Evolutionary conservation across 1,284 basidiomycete species (phyloP).

Genomic region (Trichosporon coremiiforme): DNA sequence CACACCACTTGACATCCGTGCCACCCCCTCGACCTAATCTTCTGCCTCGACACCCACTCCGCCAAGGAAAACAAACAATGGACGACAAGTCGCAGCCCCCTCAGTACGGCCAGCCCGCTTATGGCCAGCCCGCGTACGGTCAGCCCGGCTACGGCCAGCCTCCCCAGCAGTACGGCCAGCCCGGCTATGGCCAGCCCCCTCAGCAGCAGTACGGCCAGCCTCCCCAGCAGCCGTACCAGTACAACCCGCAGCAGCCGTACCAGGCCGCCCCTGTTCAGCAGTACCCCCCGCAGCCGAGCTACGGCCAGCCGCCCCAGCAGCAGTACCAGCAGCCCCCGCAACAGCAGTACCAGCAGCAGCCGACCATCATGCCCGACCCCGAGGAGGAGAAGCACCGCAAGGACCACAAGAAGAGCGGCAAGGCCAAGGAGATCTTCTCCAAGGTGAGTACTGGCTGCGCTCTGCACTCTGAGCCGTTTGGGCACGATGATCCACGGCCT

Average conservation of each 20-base stretch:
- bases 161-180: neutral
- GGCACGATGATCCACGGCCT: too few relatives aligned
- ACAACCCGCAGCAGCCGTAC: constrained; percentile 20
- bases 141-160: neutral
- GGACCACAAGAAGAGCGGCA: constrained; percentile 15
- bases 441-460: constrained; percentile 15
- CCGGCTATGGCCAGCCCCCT: neutral
- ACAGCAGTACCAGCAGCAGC: constrained; percentile 19
- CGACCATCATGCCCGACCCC: constrained; percentile 17
- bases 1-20: neutral
- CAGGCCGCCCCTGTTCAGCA: constrained; percentile 16
- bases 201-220: neutral
- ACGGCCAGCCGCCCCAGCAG: constrained; percentile 20
- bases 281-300: neutral
- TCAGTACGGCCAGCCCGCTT: constrained; percentile 14
- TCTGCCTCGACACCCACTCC: too few relatives aligned
- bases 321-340: constrained; percentile 10
- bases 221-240: constrained; percentile 18
- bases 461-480: too few relatives aligned
- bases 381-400: constrained; percentile 7
- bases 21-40: neutral
- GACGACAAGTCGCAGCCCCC: constrained; percentile 5
- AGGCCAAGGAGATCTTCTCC: constrained; percentile 11
- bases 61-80: neutral
- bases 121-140: neutral